phyloP scores from a whole-genome alignment of 768 basidiomycete genomes.

The Naganishia vishniacii region DNA sequence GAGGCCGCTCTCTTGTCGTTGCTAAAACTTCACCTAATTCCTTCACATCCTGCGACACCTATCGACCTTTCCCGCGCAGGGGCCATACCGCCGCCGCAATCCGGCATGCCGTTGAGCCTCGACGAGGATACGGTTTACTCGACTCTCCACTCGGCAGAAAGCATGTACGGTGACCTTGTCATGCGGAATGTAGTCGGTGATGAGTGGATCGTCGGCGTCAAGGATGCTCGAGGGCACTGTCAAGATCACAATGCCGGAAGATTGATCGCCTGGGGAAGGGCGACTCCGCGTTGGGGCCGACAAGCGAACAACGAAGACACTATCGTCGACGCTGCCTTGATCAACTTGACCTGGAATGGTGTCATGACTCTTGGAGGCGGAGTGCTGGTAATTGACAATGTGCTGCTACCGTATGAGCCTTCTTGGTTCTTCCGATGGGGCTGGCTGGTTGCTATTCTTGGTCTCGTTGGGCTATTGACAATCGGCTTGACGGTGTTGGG shows the following conservation, averaged over 20 bases:
- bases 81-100: slow-evolving; percentile 21
- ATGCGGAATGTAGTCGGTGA: slow-evolving; percentile 51
- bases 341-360: slow-evolving; percentile 15
- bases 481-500: slow-evolving; percentile 62
- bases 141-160: slow-evolving; percentile 58
- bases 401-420: slow-evolving; percentile 79
- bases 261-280: slow-evolving; percentile 48
- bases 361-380: slow-evolving; percentile 67
- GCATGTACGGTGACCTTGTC: slow-evolving; percentile 78
- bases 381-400: slow-evolving; percentile 76
- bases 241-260: slow-evolving; percentile 51
- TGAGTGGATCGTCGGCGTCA: slow-evolving; percentile 51
- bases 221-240: slow-evolving; percentile 49
- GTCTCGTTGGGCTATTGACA: slow-evolving; percentile 54
- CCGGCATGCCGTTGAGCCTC: slow-evolving; percentile 58
- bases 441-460: slow-evolving; percentile 51
- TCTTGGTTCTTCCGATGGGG: slow-evolving; percentile 59
- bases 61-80: slow-evolving; percentile 41
- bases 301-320: background rate
- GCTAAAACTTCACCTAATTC: slow-evolving; percentile 50
- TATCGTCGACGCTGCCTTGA: slow-evolving; percentile 4
- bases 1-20: slow-evolving; percentile 42
- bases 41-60: slow-evolving; percentile 56
- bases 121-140: slow-evolving; percentile 67
- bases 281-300: slow-evolving; percentile 55